These are phyloP conservation scores for Gremmenia infestans DNA, from an alignment of 2,329 filamentous ascomycete species.

Conservation along the genomic window DNA sequence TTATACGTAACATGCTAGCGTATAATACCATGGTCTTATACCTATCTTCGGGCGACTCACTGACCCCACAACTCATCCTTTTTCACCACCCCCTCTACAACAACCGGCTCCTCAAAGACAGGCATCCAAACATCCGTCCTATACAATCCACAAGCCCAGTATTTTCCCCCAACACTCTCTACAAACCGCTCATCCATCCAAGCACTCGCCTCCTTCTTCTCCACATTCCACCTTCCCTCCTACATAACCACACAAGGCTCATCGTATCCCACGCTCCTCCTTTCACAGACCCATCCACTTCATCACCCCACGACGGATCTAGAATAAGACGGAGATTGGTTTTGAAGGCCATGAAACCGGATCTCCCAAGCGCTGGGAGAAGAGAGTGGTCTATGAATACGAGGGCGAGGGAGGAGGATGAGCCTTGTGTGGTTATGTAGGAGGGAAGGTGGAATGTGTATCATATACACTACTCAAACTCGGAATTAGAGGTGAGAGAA, in stretches of 20 bases:
- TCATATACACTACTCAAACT: neutral
- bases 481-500: neutral
- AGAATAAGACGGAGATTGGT: neutral
- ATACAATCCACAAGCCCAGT: neutral
- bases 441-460: constrained; percentile 1
- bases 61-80: neutral
- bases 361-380: neutral
- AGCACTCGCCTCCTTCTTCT: neutral
- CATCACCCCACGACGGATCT: neutral
- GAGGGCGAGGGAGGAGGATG: neutral
- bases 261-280: neutral
- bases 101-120: neutral
- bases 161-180: neutral
- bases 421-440: neutral
- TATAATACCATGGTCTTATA: too few relatives aligned
- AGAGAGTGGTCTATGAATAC: neutral
- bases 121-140: constrained; percentile 1
- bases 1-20: too few relatives aligned
- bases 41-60: too few relatives aligned
- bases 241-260: too few relatives aligned
- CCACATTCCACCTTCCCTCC: too few relatives aligned
- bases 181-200: constrained; percentile 5
- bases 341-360: too few relatives aligned
- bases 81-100: neutral
- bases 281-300: neutral